Base-by-base conservation (phyloP, 352 stramenopile genomes). In the Globisporangium mamillatum region DNA sequence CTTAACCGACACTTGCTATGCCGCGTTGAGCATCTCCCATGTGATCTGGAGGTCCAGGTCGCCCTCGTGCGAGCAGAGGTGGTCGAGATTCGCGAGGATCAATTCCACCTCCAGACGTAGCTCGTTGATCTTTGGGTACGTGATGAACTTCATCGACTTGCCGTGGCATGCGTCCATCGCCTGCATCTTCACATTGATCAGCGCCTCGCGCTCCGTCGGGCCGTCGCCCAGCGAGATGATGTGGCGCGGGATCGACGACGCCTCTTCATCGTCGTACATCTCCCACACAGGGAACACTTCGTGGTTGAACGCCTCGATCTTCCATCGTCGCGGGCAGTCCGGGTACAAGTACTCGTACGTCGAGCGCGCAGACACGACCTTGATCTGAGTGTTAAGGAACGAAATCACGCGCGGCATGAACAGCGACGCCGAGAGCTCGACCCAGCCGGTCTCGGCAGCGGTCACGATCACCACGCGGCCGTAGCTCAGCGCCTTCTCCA, bases 321-420 rank as follows among this genome's bases (percentile, higher is more conserved):
- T 97, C 91, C 91, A 97, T 63, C 86, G 83, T 12, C 82, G 81
- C 16, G 85, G 84, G 65, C 89, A 90, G 64, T 91, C 80, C 22
- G 89, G 90, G 77, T 93, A 97, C 73, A 92, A 32, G n/a, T 90
- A 88, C 69, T 97, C 90, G 75, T 96, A 97, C 22, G 86, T 94
- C 41, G 88, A 93, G 14, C 91, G 87, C n/a, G 91, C 91, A n/a
- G 89, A 97, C 24, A 97, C 74, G 34, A 97, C 85, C 68, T 93
- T 94, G 46, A 97, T 91, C 52, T 88, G 76, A 25, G 81, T 88
- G 70, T 84, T 82, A 29, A 97, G 75, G 27, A 94, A 82, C n/a
- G 78, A 76, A 59, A 94, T 70, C 18, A 95, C 82, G 2, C 78
- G 79, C 16, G 91, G 91, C 79, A 97, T 89, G 71, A 97, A 97